Evolutionary conservation across 495 filamentous ascomycete species (phyloP), one percentile per base, ranked within the genome.

Genomic region (Penicillium pulvis): DNA sequence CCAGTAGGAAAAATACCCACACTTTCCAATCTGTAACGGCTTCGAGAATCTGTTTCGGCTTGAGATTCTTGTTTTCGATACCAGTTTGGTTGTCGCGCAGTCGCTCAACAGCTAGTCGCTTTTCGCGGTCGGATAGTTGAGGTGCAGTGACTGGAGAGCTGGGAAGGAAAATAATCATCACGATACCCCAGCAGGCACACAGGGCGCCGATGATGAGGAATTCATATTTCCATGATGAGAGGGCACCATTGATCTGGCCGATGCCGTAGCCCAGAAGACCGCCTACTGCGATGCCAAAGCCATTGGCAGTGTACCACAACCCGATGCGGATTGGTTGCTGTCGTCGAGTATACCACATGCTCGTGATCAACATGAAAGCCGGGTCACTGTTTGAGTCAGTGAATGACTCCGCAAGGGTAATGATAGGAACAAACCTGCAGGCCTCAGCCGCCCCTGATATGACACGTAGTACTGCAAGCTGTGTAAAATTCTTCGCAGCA

Each of bases 311-410:
- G 61, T 86, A 87, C 83, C 83, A 87, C 2, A 83, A 56, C 6
- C 81, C 83, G 44, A 86, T 82, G 16, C 85, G 78, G 5, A 85
- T 68, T 1, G 85, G 83, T 52, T 87, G 85, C 48, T 87, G 79
- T 68, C 65, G 16, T 70, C 71, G 5, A 71, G 62, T 82, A 59
- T 82, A 77, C 55, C 62, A 68, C 62, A 73, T 78, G 26, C 68
- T 70, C 4, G 72, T 66, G 12, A 69, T 63, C 11, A 68, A 45
- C 55, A 65, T 70, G n/a, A 63, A 69, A 1, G 65, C 63, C 14
- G 71, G 63, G 53, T 75, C 73, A 67, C 55, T 73, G 8, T 2
- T 28, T 12, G 4, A 5, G 20, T 51, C 9, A 46, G 39, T 43
- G 1, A 36, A 16, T 39, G 20, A 62, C 26, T 63, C 14, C n/a